Conservation (phyloP, 495 filamentous ascomycete species). For the Xylaria palmicola region DNA sequence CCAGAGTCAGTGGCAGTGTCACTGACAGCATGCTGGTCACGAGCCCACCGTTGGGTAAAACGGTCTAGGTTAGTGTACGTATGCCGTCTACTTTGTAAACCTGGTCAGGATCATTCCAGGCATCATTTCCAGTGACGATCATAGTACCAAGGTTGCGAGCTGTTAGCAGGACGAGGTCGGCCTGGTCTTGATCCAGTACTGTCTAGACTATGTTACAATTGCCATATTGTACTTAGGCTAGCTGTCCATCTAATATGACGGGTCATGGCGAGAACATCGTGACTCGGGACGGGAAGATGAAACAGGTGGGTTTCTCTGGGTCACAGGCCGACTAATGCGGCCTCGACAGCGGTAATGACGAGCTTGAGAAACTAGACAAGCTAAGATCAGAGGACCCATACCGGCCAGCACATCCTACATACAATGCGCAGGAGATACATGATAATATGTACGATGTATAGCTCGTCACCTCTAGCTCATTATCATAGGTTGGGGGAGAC, state of each 20-base stretch:
- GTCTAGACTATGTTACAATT: not conserved
- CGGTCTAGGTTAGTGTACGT: slow-evolving; percentile 16
- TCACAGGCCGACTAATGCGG: slow-evolving; percentile 10
- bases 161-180: not conserved
- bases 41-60: slow-evolving; percentile 17
- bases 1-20: slow-evolving; percentile 4
- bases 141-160: not conserved
- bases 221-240: not conserved
- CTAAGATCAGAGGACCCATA: slow-evolving; percentile 17
- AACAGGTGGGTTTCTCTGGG: slow-evolving; percentile 16
- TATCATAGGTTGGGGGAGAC: slow-evolving; percentile 1
- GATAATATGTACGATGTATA: slow-evolving; percentile 7
- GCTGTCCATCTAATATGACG: not conserved
- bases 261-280: slow-evolving; percentile 4
- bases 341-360: slow-evolving; percentile 18
- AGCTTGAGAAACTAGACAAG: slow-evolving; percentile 8
- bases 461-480: not conserved
- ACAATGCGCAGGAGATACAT: slow-evolving; percentile 10
- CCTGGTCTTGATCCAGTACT: not conserved
- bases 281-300: slow-evolving; percentile 17
- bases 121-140: slow-evolving; percentile 1
- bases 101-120: not conserved
- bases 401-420: slow-evolving; percentile 18
- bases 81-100: too few relatives aligned
- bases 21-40: slow-evolving; percentile 14